A percentile compares a stretch with the other conserved stretches of the same genome.
These are phyloP conservation scores for Suillus spraguei DNA, from an alignment of 768 basidiomycete species.

Conservation along the genomic window DNA sequence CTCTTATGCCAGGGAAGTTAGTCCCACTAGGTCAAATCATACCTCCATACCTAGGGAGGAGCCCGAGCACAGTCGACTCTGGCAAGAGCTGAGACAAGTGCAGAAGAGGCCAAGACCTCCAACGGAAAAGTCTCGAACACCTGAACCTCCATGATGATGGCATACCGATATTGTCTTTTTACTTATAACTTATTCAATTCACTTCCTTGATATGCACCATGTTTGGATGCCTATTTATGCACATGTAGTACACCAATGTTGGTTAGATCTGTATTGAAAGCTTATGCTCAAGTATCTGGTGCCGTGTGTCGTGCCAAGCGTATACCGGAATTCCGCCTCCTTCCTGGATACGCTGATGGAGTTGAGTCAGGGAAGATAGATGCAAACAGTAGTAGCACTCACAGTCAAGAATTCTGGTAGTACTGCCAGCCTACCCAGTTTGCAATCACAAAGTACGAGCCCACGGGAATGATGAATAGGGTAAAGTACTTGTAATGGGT, in stretches of 20 bases:
- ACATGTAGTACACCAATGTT: conserved; percentile 4
- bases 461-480: conserved; percentile 78
- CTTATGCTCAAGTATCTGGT: conserved; percentile 16
- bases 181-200: conserved; percentile 9
- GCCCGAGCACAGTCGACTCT: conserved; percentile 47
- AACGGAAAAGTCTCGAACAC: conserved; percentile 44
- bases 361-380: not conserved
- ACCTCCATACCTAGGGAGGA: conserved; percentile 36
- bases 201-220: conserved; percentile 9
- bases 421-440: conserved; percentile 99
- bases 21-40: conserved; percentile 29
- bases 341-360: not conserved
- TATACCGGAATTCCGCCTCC: no score
- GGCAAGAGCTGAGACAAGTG: conserved; percentile 57
- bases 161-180: not conserved
- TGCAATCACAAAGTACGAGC: conserved; percentile 89
- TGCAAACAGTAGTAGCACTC: conserved; percentile 5
- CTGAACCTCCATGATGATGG: conserved; percentile 34
- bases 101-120: conserved; percentile 48
- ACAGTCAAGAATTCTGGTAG: conserved; percentile 79
- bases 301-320: conserved; percentile 14
- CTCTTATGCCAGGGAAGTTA: conserved; percentile 30
- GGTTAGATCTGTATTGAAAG: conserved; percentile 2
- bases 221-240: conserved; percentile 11
- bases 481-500: conserved; percentile 90